These are phyloP conservation scores for Scolecobasidium constrictum DNA, from an alignment of 2,329 filamentous ascomycete genomes.

Conservation along the genomic window DNA sequence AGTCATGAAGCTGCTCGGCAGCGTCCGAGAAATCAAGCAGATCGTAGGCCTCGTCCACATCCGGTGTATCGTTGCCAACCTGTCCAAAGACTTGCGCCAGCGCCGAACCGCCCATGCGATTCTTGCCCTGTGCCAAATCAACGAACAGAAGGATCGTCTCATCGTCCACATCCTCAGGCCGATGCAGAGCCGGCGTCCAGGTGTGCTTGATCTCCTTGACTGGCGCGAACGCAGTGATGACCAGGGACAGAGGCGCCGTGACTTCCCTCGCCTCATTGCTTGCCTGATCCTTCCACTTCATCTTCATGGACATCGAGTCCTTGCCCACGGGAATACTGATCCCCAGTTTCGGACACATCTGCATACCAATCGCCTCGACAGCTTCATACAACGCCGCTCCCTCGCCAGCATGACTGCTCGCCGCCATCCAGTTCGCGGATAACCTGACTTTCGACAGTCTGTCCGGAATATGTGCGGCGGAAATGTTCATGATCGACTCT, in stretches of 20 bases:
- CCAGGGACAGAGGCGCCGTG: conserved; percentile 80
- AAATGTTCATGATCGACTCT: conserved; percentile 87
- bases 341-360: conserved; percentile 80
- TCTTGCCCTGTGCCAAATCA: conserved; percentile 71
- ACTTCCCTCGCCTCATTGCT: conserved; percentile 67
- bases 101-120: conserved; percentile 80
- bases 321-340: conserved; percentile 95
- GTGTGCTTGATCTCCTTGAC: conserved; percentile 75
- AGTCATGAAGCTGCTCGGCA: conserved; percentile 55
- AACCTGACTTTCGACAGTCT: conserved; percentile 71
- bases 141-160: conserved; percentile 85
- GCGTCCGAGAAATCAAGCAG: conserved; percentile 90
- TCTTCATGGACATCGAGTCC: conserved; percentile 98
- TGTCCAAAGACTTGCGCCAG: conserved; percentile 82
- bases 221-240: conserved; percentile 82
- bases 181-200: conserved; percentile 83
- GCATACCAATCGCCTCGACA: conserved; percentile 84
- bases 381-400: conserved; percentile 88
- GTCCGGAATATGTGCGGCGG: conserved; percentile 64
- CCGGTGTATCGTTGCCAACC: conserved; percentile 73
- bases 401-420: conserved; percentile 86
- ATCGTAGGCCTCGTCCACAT: conserved; percentile 70
- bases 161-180: conserved; percentile 68
- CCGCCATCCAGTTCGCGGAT: conserved; percentile 98
- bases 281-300: conserved; percentile 72